phyloP scores from a whole-genome alignment of 345 rosid genomes.

The Rhizophora mangle region DNA sequence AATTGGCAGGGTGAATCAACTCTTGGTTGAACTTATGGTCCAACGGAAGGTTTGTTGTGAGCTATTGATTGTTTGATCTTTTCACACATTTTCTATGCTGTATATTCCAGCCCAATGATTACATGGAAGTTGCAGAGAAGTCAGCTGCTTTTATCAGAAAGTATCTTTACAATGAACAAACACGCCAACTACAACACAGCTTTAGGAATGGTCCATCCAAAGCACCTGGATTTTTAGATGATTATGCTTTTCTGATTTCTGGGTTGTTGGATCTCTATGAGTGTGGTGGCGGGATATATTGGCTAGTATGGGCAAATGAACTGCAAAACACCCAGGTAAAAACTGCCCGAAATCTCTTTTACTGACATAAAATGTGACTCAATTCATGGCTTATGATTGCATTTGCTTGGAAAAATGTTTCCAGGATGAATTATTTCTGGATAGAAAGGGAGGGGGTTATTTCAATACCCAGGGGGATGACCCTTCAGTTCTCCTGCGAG shows the following conservation, averaged over 20 bases:
- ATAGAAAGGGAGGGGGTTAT: conserved; percentile 86
- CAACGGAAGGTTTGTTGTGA: not conserved
- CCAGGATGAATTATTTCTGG: conserved; percentile 91
- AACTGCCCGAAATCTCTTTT: not conserved
- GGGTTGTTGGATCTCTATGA: conserved; percentile 80
- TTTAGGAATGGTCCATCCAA: conserved; percentile 63
- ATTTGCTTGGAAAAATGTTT: conserved; percentile 4
- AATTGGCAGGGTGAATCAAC: too few relatives aligned
- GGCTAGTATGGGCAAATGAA: conserved; percentile 79
- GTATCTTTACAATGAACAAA: conserved; percentile 60
- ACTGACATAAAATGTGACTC: not conserved
- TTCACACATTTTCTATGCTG: not conserved
- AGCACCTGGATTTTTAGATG: conserved; percentile 85
- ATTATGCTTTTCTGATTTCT: conserved; percentile 53
- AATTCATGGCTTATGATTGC: not conserved
- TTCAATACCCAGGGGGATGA: conserved; percentile 86
- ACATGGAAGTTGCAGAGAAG: conserved; percentile 75
- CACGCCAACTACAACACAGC: conserved; percentile 9
- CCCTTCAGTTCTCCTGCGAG: conserved; percentile 83
- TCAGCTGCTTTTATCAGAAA: conserved; percentile 68
- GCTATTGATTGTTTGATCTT: not conserved
- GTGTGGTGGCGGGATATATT: conserved; percentile 54
- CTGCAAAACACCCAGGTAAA: conserved; percentile 83
- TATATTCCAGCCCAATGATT: conserved; percentile 65
- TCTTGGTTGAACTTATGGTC: not conserved